Percentiles rank a stretch among this genome's conserved stretches.
phyloP scores from a whole-genome alignment of 345 rosid genomes.

The Erysimum cheiranthoides region DNA sequence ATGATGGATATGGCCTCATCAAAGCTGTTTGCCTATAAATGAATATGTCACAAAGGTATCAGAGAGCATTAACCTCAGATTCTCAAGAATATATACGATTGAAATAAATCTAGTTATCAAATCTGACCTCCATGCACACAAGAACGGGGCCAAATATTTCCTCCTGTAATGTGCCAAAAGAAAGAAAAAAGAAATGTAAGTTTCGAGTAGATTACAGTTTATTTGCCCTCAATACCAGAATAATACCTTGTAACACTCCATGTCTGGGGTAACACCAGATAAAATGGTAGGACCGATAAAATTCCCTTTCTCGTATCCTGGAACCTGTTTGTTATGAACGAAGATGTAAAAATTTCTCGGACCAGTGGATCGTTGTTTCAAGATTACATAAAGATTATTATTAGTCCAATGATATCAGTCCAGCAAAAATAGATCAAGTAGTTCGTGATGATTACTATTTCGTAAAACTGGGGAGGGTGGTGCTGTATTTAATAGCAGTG shows the following conservation, averaged over 20 bases:
- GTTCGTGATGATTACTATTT: background rate
- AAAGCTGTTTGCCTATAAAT: slow-evolving; percentile 75
- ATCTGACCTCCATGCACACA: slow-evolving; percentile 82
- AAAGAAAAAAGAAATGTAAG: background rate
- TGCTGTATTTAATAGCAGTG: slow-evolving; percentile 11
- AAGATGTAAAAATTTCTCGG: slow-evolving; percentile 13
- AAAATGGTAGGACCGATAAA: slow-evolving; percentile 94
- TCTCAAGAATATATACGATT: background rate
- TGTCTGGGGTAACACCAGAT: slow-evolving; percentile 80
- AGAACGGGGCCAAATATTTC: slow-evolving; percentile 99
- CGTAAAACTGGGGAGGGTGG: background rate
- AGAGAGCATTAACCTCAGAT: background rate
- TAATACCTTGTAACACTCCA: slow-evolving; percentile 96
- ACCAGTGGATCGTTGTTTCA: slow-evolving; percentile 1
- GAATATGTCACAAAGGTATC: background rate
- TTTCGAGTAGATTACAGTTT: background rate
- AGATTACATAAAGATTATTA: slow-evolving; percentile 7
- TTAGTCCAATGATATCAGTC: background rate
- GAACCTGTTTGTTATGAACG: slow-evolving; percentile 63
- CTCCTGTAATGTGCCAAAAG: slow-evolving; percentile 63
- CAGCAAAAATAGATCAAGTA: background rate
- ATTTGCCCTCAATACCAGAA: background rate
- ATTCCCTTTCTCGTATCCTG: slow-evolving; percentile 88
- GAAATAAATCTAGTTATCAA: background rate
- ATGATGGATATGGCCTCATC: slow-evolving; percentile 89